A percentile compares a stretch with the other conserved stretches of the same genome.
These are phyloP conservation scores for Marasmius fiardii DNA, from an alignment of 1,284 basidiomycete species.

Conservation along the genomic window DNA sequence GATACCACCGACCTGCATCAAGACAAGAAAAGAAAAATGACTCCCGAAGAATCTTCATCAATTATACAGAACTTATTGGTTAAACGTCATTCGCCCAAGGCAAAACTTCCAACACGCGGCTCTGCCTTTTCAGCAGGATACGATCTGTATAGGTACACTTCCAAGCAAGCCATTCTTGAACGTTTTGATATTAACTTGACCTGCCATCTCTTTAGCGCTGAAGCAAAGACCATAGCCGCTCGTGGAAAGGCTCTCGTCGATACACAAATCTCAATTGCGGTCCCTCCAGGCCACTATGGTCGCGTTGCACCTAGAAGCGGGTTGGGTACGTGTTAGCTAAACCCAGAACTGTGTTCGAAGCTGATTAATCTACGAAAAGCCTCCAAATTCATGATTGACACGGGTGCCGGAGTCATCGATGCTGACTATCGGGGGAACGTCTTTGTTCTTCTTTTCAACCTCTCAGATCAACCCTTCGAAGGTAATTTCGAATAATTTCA, in stretches of 20 bases:
- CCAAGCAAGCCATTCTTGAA: slow-evolving; percentile 18
- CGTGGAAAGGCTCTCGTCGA: slow-evolving; percentile 87
- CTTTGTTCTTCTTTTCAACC: slow-evolving; percentile 95
- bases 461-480: slow-evolving; percentile 84
- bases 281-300: slow-evolving; percentile 92
- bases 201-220: slow-evolving; percentile 50
- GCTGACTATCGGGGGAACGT: slow-evolving; percentile 93
- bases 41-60: slow-evolving; percentile 34
- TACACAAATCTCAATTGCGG: slow-evolving; percentile 89
- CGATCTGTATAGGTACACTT: slow-evolving; percentile 81
- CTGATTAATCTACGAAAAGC: slow-evolving; percentile 44
- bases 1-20: slow-evolving; percentile 30
- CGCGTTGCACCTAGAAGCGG: slow-evolving; percentile 94
- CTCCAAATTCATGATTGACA: slow-evolving; percentile 95
- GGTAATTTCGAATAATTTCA: slow-evolving; percentile 42
- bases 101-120: slow-evolving; percentile 85
- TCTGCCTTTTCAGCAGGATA: slow-evolving; percentile 89
- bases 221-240: slow-evolving; percentile 76
- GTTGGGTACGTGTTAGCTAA: slow-evolving; percentile 59
- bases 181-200: slow-evolving; percentile 4
- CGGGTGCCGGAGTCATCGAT: slow-evolving; percentile 95
- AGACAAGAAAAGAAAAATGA: slow-evolving; percentile 60
- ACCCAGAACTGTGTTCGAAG: not conserved
- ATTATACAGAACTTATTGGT: slow-evolving; percentile 63
- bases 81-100: slow-evolving; percentile 82